Evolutionary conservation across 306 rosid genomes (phyloP).

Genomic region (Quercus robur): DNA sequence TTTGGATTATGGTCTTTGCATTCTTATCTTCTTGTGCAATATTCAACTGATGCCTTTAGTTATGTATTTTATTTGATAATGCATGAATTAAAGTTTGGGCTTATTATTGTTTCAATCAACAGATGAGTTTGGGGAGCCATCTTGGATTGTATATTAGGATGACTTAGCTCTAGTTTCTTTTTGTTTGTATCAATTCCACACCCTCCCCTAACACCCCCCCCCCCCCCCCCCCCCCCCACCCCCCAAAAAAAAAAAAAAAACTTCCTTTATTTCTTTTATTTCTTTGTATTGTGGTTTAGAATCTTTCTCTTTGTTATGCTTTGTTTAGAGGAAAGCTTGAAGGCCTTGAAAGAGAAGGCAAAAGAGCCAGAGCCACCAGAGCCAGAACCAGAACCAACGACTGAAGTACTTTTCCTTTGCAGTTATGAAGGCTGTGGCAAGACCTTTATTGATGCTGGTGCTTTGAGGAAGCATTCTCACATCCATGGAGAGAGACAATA

Average conservation of each 20-base stretch:
- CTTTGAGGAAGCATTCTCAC: conserved; percentile 96
- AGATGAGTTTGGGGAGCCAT: not conserved
- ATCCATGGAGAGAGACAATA: conserved; percentile 95
- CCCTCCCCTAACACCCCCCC: too few relatives aligned
- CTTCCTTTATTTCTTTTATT: not conserved
- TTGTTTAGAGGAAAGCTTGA: conserved; percentile 64
- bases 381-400: conserved; percentile 96
- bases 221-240: too few relatives aligned
- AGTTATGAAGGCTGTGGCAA: conserved; percentile 95
- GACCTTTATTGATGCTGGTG: conserved; percentile 96
- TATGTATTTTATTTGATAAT: too few relatives aligned
- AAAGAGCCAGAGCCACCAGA: conserved; percentile 66
- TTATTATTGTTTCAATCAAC: not conserved
- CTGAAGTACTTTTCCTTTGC: conserved; percentile 97
- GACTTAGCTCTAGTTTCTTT: not conserved
- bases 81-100: too few relatives aligned
- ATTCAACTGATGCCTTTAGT: not conserved
- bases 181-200: not conserved
- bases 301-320: conserved; percentile 20
- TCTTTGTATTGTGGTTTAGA: conserved; percentile 13
- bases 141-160: not conserved
- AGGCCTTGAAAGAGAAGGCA: conserved; percentile 65
- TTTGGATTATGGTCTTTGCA: not conserved
- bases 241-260: too few relatives aligned
- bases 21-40: not conserved